A percentile compares a stretch with the other conserved stretches of the same genome.
Evolutionary conservation across 768 basidiomycete species (phyloP).

Genomic region (Galerina marginata): DNA sequence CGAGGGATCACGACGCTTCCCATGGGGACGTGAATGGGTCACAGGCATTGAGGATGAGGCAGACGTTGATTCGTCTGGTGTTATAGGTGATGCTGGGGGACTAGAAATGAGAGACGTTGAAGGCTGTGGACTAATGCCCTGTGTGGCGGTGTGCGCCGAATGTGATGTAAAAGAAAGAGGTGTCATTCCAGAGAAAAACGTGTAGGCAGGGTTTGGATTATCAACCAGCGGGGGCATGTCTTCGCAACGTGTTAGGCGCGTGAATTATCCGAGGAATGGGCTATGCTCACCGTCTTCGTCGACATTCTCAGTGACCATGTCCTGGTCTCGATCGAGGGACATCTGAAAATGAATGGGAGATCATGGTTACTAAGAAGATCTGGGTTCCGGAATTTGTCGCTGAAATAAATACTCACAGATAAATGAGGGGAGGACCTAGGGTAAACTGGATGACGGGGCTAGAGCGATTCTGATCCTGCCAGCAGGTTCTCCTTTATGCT

Average conservation of each 20-base stretch:
- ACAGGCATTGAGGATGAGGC: conserved; percentile 30
- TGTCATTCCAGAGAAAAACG: conserved; percentile 67
- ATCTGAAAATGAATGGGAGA: conserved; percentile 30
- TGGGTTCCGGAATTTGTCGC: conserved; percentile 23
- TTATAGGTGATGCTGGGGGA: conserved; percentile 26
- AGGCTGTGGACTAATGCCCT: conserved; percentile 26
- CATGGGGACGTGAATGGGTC: conserved; percentile 51
- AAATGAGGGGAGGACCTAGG: conserved; percentile 19
- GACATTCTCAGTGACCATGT: conserved; percentile 31
- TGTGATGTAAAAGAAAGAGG: conserved; percentile 53
- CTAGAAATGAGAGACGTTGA: conserved; percentile 25
- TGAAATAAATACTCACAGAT: conserved; percentile 29
- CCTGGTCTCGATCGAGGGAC: conserved; percentile 39
- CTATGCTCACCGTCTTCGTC: conserved; percentile 34
- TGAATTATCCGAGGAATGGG: conserved; percentile 24
- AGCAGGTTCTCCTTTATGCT: conserved; percentile 40
- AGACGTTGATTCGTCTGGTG: conserved; percentile 21
- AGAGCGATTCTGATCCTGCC: conserved; percentile 31
- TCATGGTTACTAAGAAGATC: conserved; percentile 22
- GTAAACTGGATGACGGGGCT: conserved; percentile 30
- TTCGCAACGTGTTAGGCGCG: conserved; percentile 39
- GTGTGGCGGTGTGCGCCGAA: conserved; percentile 28
- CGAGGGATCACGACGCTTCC: conserved; percentile 68
- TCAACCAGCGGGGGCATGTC: conserved; percentile 62
- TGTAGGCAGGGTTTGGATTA: conserved; percentile 58